These are phyloP conservation scores for Antonospora locustae DNA, from an alignment of 371 early-diverging fungal species.

Conservation along the genomic window DNA sequence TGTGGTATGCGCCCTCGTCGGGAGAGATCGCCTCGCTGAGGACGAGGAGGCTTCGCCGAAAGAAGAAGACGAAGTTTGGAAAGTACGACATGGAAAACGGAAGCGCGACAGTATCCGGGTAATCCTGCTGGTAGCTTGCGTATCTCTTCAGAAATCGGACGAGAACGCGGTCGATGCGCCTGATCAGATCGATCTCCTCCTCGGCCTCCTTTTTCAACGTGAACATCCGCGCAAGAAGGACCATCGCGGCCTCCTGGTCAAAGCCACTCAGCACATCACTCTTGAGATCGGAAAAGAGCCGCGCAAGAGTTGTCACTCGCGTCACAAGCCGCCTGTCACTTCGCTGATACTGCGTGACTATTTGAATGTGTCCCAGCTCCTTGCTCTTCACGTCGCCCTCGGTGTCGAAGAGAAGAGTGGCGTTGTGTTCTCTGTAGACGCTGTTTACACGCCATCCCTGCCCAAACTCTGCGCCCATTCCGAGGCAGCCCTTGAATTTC, in stretches of 20 bases:
- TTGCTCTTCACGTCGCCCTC: constrained; percentile 3
- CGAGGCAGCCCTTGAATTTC: constrained; percentile 40
- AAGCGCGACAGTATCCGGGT: constrained; percentile 75
- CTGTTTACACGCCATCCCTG: constrained; percentile 42
- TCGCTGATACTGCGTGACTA: constrained; percentile 49
- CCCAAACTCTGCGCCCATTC: constrained; percentile 33
- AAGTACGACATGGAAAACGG: constrained; percentile 82
- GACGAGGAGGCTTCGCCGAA: constrained; percentile 85
- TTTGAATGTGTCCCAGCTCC: constrained; percentile 49
- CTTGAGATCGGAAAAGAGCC: constrained; percentile 39
- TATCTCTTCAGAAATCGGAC: constrained; percentile 89
- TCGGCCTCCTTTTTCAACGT: constrained; percentile 86
- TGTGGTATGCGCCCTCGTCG: constrained; percentile 92
- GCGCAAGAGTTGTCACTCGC: constrained; percentile 48
- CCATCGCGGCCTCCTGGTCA: constrained; percentile 95
- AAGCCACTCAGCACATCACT: constrained; percentile 58
- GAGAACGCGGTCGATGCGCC: constrained; percentile 93
- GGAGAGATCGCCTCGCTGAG: constrained; percentile 95
- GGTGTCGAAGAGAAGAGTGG: constrained; percentile 41
- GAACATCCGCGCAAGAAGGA: constrained; percentile 90
- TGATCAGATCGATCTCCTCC: constrained; percentile 86
- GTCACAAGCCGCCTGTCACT: constrained; percentile 33
- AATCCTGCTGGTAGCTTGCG: constrained; percentile 84
- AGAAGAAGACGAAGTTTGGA: constrained; percentile 98
- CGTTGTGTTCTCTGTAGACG: constrained; percentile 34